These are phyloP conservation scores for Nitzschia sp. DNA, from an alignment of 108 stramenopile species.

Conservation along the genomic window DNA sequence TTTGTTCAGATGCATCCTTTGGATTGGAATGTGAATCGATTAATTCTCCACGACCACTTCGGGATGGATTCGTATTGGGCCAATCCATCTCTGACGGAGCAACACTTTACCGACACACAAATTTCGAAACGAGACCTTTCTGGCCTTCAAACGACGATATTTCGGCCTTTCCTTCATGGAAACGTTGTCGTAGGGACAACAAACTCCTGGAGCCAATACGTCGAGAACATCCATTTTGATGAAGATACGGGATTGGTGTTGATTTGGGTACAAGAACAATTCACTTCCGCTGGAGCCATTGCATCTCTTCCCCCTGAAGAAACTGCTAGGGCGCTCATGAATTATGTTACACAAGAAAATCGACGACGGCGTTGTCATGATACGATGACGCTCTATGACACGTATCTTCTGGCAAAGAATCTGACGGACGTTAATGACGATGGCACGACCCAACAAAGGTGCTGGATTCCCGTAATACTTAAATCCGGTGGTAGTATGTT, in stretches of 20 bases:
- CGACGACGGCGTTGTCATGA: neutral
- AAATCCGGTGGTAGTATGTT: neutral
- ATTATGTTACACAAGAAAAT: constrained; percentile 4
- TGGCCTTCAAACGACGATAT: constrained; percentile 12
- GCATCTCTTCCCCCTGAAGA: constrained; percentile 8
- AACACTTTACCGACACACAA: constrained; percentile 12
- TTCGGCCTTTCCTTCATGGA: constrained; percentile 8
- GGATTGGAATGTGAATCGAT: constrained; percentile 26
- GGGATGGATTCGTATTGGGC: constrained; percentile 8
- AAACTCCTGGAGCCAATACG: constrained; percentile 25
- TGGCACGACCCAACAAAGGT: neutral
- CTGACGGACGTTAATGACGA: neutral
- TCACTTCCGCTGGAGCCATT: neutral
- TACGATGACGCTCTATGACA: neutral
- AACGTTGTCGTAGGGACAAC: neutral
- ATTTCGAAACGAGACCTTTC: constrained; percentile 13
- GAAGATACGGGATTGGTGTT: constrained; percentile 27
- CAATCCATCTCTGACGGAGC: constrained; percentile 8
- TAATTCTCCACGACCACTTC: constrained; percentile 16
- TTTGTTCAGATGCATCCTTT: constrained; percentile 38
- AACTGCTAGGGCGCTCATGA: constrained; percentile 8
- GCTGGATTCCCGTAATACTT: constrained; percentile 9
- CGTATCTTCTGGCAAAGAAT: neutral
- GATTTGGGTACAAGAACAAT: constrained; percentile 18
- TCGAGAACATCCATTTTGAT: constrained; percentile 16